Evolutionary conservation across 2,329 filamentous ascomycete genomes (phyloP).

Genomic region (Chrysosphaeria jannelii): DNA sequence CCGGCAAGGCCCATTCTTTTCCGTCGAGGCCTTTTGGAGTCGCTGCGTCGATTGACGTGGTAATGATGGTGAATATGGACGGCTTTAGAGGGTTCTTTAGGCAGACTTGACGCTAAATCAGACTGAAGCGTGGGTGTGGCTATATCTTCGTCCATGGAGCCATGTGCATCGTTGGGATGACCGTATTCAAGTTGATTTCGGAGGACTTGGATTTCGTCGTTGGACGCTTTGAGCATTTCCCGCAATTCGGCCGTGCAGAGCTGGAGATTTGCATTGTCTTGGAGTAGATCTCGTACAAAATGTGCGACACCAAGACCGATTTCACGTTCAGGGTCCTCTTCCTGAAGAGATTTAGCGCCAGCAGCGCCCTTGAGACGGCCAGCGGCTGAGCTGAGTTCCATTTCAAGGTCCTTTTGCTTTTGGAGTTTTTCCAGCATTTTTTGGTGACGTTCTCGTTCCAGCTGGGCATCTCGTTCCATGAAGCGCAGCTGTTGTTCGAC

Average conservation of each 20-base stretch:
- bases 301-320: conserved; percentile 46
- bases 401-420: conserved; percentile 59
- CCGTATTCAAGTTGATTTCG: conserved; percentile 63
- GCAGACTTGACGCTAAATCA: too few species aligned
- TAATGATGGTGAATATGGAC: conserved; percentile 90
- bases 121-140: too few species aligned
- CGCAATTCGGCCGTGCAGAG: conserved; percentile 71
- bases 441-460: conserved; percentile 63
- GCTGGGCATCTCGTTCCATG: conserved; percentile 50
- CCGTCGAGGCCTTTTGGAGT: conserved; percentile 27
- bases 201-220: conserved; percentile 72
- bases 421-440: too few species aligned
- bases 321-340: conserved; percentile 20
- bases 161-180: too few species aligned
- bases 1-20: conserved; percentile 41
- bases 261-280: conserved; percentile 86
- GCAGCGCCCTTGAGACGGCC: conserved; percentile 58
- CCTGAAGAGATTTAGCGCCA: conserved; percentile 31
- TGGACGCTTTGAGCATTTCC: conserved; percentile 70
- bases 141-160: too few species aligned
- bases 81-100: conserved; percentile 46
- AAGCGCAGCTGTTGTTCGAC: conserved; percentile 51
- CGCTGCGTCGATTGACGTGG: conserved; percentile 24
- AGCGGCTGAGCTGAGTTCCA: conserved; percentile 50
- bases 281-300: conserved; percentile 81